These are phyloP conservation scores for Vitis cinerea DNA, from an alignment of 164 flowering plant species.

Conservation along the genomic window DNA sequence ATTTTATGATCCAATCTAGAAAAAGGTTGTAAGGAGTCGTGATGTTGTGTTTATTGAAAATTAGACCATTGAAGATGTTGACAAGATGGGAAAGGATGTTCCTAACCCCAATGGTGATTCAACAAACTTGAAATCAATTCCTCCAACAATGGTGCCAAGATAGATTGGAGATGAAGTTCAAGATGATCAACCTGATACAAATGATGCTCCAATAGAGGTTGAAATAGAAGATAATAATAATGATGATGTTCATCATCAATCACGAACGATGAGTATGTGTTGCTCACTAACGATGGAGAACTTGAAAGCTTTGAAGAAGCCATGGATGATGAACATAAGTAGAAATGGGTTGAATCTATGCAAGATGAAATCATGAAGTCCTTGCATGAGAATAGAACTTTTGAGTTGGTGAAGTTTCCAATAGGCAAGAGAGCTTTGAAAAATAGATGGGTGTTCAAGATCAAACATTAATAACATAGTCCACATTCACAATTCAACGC, in stretches of 20 bases:
- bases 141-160: no score
- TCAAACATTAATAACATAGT: conserved; percentile 11
- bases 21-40: conserved; percentile 11
- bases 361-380: neutral
- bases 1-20: conserved; percentile 7
- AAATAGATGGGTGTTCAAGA: conserved; percentile 20
- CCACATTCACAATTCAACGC: conserved; percentile 14
- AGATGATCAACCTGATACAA: no score
- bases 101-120: no score
- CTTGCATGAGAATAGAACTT: conserved; percentile 25
- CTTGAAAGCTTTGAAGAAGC: conserved; percentile 14
- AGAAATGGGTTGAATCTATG: conserved; percentile 22
- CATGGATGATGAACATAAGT: neutral
- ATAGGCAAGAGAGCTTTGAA: conserved; percentile 16
- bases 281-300: conserved; percentile 17
- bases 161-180: neutral
- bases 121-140: no score
- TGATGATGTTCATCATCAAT: no score
- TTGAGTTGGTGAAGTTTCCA: conserved; percentile 17
- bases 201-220: no score
- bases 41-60: conserved; percentile 15
- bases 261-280: conserved; percentile 12
- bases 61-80: neutral
- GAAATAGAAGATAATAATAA: no score
- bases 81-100: neutral